phyloP scores from a whole-genome alignment of 768 basidiomycete species.

The Coprinopsis marcescibilis region DNA sequence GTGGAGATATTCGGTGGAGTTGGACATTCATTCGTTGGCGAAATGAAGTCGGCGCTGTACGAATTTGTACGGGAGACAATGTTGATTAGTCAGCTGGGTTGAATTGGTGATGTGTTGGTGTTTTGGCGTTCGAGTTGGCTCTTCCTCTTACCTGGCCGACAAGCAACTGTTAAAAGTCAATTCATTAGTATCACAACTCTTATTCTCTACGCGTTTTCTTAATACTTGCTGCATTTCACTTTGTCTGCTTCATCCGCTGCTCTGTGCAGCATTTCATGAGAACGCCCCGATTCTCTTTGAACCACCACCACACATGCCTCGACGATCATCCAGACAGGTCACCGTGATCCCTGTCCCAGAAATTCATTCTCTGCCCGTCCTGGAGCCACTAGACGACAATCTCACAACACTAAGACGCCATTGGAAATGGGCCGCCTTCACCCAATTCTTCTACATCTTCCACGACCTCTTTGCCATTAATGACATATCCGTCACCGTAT shows the following conservation, averaged over 20 bases:
- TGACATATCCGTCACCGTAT: slow-evolving; percentile 63
- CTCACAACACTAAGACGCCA: slow-evolving; percentile 59
- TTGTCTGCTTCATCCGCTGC: not conserved
- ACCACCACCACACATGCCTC: slow-evolving; percentile 40
- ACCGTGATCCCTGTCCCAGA: slow-evolving; percentile 21
- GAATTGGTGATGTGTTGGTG: slow-evolving; percentile 1
- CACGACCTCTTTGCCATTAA: slow-evolving; percentile 62
- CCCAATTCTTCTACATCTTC: slow-evolving; percentile 88
- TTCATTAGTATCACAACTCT: not conserved
- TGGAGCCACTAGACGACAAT: slow-evolving; percentile 28
- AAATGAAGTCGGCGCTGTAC: slow-evolving; percentile 50
- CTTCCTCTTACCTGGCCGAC: no score
- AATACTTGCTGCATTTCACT: not conserved
- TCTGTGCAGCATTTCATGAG: not conserved
- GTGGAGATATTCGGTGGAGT: slow-evolving; percentile 47
- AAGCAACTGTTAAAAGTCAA: no score
- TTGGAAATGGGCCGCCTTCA: slow-evolving; percentile 92
- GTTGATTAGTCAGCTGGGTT: no score
- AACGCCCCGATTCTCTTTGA: slow-evolving; percentile 1
- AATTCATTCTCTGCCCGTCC: slow-evolving; percentile 18
- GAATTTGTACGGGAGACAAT: slow-evolving; percentile 25
- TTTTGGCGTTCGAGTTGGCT: not conserved
- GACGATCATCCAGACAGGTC: slow-evolving; percentile 42
- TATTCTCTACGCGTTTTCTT: slow-evolving; percentile 2
- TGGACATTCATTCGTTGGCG: slow-evolving; percentile 56